These are phyloP conservation scores for Berkeleyomyces rouxiae DNA, from an alignment of 2,329 filamentous ascomycete species.

Conservation along the genomic window DNA sequence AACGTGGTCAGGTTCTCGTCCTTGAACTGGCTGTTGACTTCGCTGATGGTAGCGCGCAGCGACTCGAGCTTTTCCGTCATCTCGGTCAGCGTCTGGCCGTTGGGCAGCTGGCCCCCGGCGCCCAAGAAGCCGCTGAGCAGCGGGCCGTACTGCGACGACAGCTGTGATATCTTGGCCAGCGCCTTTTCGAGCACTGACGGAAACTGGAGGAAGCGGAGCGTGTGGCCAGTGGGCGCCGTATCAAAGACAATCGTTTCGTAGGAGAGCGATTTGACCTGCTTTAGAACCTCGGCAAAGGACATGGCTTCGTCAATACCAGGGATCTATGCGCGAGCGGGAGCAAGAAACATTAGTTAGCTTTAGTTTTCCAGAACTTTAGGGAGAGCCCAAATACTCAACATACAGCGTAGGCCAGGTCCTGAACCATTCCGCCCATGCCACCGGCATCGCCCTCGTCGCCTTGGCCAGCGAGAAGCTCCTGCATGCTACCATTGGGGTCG, in stretches of 20 bases:
- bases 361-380: neutral
- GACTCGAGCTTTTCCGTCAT: constrained; percentile 91
- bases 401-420: constrained; percentile 91
- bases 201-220: constrained; percentile 95
- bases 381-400: constrained; percentile 19
- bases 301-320: constrained; percentile 98
- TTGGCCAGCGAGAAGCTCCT: constrained; percentile 70
- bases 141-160: constrained; percentile 86
- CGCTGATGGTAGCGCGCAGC: constrained; percentile 77
- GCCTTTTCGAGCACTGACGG: constrained; percentile 96
- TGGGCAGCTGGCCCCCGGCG: constrained; percentile 55
- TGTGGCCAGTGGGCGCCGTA: constrained; percentile 94
- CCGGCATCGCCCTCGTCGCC: constrained; percentile 55
- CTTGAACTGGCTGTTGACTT: constrained; percentile 98
- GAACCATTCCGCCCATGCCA: constrained; percentile 87
- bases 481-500: constrained; percentile 93
- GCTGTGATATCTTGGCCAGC: constrained; percentile 87
- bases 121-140: constrained; percentile 90
- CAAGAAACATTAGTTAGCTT: neutral
- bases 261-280: constrained; percentile 96
- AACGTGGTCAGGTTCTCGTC: constrained; percentile 91
- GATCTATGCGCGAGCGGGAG: constrained; percentile 41
- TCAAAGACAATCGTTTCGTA: constrained; percentile 99
- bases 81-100: constrained; percentile 83
- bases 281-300: constrained; percentile 97